Base-by-base conservation (phyloP, 192 early-diverging fungal genomes). In the Podila clonocystis region DNA sequence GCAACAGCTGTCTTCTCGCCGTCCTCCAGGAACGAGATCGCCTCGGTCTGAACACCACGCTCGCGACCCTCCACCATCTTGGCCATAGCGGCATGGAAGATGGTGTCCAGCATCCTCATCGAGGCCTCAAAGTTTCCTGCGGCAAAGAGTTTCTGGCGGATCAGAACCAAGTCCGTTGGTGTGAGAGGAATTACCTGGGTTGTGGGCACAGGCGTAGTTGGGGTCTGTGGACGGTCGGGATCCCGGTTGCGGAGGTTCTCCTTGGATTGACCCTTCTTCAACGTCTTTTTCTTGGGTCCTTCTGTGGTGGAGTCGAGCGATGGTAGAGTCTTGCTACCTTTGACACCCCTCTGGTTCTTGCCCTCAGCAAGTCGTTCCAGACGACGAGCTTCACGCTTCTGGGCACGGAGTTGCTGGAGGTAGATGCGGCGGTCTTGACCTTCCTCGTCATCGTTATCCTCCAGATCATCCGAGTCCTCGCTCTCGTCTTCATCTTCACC, bases 61-160 rank as follows among this genome's bases (percentile, higher is more conserved):
- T 80, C 77, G 22, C 70, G 70, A 41, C 77, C 77, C 63, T 80
- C 77, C 26, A 80, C 66, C 77, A 80, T 80, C 71, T 80, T 80
- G 62, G 77, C 77, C 77, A 80, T 80, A 19, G 77, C 77, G 0
- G 77, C 77, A 69, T 80, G 77, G 67, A 80, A 73, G 33, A 80
- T 80, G 7, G 77, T 80, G 36, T 80, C 77, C 50, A 80, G 48
- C 77, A 80, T 80, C 5, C 77, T 63, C 77, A 80, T 80, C 38
- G 77, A 73, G 11, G 77, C 77, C 36, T 80, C 77, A 61, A 80
- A 80, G 57, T 80, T 80, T 20, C 77, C 77, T 49, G 77, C 77
- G 0, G 77, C 77, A 73, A 80, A 80, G 19, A 80, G 58, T 55
- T 80, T 80, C 63, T 80, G 77, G n/a, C 77, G 77, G 66, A 80